Evolutionary conservation across 257 asterid genomes (phyloP), one percentile per base, ranked within the genome.

Genomic region (Coffea canephora): DNA sequence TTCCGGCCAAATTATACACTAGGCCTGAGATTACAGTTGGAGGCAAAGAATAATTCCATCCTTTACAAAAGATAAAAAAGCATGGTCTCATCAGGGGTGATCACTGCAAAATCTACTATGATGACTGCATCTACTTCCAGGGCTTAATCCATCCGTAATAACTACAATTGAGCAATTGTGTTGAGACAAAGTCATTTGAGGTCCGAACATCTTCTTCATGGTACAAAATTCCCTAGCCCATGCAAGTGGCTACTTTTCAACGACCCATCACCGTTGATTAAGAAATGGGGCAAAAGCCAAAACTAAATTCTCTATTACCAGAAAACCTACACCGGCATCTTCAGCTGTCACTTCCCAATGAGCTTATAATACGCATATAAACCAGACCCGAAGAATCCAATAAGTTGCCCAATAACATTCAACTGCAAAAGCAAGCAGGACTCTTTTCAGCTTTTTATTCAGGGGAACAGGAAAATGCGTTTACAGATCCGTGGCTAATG

Each of bases 331-430:
- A 18, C 70, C 68, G 36, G 31, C 50, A 80, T 82, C 78, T 64
- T 49, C 77, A 34, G 69, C 69, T 61, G 73, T 89, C 85, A 94
- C 82, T 89, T 92, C 75, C 96, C 94, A 3, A 82, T 85, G 82
- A 94, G 90, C 87, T 94, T 94, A 65, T 75, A 86, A 77, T 86
- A 94, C 50, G 97, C 97, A 68, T 94, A 94, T 83, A 88, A 83
- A 62, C 90, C 97, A 5, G 98, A 92, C 39, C 98, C 98, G 64
- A 88, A 25, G 88, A 92, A 92, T 73, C 98, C 94, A 36, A 94
- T 79, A 69, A 91, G 85, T 79, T 94, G 98, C 77, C 98, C 98
- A 7, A 82, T 74, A 10, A 94, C 91, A 78, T 94, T 94, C 87
- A 92, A 74, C 98, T 94, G 97, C 89, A 72, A 73, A 79, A 67